phyloP scores from a whole-genome alignment of 441 rosid species.

The Dalechampia spathulata region DNA sequence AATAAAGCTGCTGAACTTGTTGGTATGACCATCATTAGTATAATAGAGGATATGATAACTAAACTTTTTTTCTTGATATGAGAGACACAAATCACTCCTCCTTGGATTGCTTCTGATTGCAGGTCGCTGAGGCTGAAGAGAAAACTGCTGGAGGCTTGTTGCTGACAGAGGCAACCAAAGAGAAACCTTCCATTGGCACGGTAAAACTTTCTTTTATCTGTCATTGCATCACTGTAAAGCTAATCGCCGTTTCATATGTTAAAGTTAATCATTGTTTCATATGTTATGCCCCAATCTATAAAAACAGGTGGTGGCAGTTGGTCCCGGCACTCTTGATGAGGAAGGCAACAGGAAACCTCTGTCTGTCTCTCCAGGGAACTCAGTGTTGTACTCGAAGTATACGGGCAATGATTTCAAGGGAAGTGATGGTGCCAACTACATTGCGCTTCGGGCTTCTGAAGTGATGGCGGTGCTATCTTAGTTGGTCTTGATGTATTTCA shows the following conservation, averaged over 20 bases:
- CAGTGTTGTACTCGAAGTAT: constrained; percentile 83
- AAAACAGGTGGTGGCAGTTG: constrained; percentile 78
- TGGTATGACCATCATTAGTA: no score
- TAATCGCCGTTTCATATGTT: no score
- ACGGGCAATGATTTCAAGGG: constrained; percentile 91
- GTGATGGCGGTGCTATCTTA: constrained; percentile 87
- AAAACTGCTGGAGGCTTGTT: constrained; percentile 90
- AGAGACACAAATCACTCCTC: no score
- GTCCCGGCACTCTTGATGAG: constrained; percentile 76
- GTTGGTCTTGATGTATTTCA: constrained; percentile 12
- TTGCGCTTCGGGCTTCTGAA: constrained; percentile 75
- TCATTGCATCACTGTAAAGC: no score
- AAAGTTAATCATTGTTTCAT: no score
- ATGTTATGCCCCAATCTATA: no score
- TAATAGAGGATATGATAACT: no score
- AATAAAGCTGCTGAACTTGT: no score
- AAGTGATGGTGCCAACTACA: constrained; percentile 70
- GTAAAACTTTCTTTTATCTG: no score
- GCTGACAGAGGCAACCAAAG: constrained; percentile 75
- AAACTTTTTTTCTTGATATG: no score
- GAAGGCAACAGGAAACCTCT: constrained; percentile 56
- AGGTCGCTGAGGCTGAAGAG: constrained; percentile 90
- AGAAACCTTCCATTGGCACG: constrained; percentile 85
- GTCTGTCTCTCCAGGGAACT: constrained; percentile 50
- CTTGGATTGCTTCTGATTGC: constrained; percentile 8